Evolutionary conservation across 768 basidiomycete genomes (phyloP).

Genomic region (Suillus decipiens): DNA sequence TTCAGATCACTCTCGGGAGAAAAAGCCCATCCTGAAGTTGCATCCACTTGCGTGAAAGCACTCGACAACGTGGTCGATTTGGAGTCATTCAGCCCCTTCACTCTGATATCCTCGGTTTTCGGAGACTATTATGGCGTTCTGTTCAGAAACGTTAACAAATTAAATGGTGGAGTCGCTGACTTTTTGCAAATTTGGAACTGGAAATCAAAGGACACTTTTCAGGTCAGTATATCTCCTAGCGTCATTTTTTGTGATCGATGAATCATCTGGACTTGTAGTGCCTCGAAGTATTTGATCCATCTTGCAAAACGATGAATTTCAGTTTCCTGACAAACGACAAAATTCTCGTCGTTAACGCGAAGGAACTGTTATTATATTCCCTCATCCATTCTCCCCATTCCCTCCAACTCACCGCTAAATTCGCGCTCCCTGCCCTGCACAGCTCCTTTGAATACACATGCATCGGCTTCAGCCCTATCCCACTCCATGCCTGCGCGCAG

Average conservation of each 20-base stretch:
- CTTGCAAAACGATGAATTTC: neutral
- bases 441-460: neutral
- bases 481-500: neutral
- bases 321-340: neutral
- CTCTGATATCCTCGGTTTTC: neutral
- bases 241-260: neutral
- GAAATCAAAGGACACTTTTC: neutral
- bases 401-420: neutral
- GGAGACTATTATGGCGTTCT: neutral
- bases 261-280: neutral
- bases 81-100: too few relatives aligned
- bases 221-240: neutral
- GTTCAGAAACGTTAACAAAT: neutral
- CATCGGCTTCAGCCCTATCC: neutral
- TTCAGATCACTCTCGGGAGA: neutral
- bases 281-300: neutral
- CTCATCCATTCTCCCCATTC: neutral
- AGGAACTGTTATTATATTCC: neutral
- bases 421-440: neutral
- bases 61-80: neutral
- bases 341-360: neutral
- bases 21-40: conserved; percentile 20
- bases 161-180: neutral
- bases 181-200: conserved; percentile 1
- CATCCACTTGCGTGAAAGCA: neutral